Percentiles rank a stretch among this genome's conserved stretches.
Evolutionary conservation across 2,329 filamentous ascomycete genomes (phyloP).

Genomic region (Trichoderma aggressivum): DNA sequence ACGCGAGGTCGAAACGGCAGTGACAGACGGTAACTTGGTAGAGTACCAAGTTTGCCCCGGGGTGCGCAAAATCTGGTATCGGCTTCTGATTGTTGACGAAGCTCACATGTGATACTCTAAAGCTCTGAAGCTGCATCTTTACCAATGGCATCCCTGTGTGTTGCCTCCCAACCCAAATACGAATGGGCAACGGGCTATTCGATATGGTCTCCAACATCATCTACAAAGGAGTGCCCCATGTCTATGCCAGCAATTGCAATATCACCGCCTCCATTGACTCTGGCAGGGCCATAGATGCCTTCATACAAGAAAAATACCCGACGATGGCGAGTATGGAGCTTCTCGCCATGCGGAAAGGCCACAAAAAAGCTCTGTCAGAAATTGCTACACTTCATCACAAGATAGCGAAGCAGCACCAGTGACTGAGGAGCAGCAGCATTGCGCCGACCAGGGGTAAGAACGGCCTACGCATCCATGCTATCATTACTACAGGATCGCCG

Average conservation of each 20-base stretch:
- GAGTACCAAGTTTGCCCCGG: not conserved
- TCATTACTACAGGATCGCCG: too few relatives aligned
- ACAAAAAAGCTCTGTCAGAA: too few relatives aligned
- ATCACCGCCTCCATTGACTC: not conserved
- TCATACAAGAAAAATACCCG: not conserved
- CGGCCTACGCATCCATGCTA: too few relatives aligned
- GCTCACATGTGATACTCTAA: not conserved
- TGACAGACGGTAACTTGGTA: not conserved
- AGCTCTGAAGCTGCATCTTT: not conserved
- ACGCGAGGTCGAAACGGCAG: not conserved
- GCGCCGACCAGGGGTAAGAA: too few relatives aligned
- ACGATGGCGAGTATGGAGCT: too few relatives aligned
- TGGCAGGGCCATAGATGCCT: not conserved
- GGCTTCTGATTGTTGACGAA: not conserved
- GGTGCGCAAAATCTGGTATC: not conserved
- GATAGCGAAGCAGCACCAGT: too few relatives aligned
- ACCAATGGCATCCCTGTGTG: constrained; percentile 20
- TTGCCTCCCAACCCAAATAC: constrained; percentile 23
- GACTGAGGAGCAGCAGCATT: too few relatives aligned
- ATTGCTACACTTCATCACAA: too few relatives aligned
- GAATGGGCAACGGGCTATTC: constrained; percentile 18
- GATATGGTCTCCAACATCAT: not conserved
- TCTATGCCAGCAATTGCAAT: not conserved
- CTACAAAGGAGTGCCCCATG: not conserved
- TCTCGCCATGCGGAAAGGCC: too few relatives aligned